phyloP scores from a whole-genome alignment of 2,329 filamentous ascomycete genomes.

The Aspergillus fijiensis region DNA sequence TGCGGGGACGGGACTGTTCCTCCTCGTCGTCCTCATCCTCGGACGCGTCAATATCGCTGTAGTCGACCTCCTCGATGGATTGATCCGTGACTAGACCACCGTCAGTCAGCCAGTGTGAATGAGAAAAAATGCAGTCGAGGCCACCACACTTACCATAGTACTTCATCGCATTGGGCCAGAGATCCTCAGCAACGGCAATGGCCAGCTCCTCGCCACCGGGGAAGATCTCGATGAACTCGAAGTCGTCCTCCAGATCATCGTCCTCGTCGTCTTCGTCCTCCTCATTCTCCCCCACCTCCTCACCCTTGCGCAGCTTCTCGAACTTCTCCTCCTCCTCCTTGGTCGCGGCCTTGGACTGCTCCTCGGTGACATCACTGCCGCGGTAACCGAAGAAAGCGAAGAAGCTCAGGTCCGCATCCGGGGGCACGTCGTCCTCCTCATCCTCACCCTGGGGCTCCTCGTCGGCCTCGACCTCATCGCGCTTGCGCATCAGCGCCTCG shows the following conservation, averaged over 20 bases:
- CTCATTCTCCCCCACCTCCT: constrained; percentile 47
- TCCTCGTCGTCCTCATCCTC: constrained; percentile 55
- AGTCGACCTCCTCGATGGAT: constrained; percentile 70
- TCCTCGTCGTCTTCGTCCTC: constrained; percentile 48
- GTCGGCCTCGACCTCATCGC: constrained; percentile 41
- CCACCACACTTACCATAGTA: constrained; percentile 73
- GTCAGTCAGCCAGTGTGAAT: constrained; percentile 37
- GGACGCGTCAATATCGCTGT: constrained; percentile 57
- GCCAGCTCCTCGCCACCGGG: constrained; percentile 83
- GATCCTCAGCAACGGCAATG: constrained; percentile 76
- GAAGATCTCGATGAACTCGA: constrained; percentile 78
- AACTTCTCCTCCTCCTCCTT: constrained; percentile 62
- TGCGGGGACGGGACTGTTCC: constrained; percentile 45
- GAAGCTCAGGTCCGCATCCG: constrained; percentile 66
- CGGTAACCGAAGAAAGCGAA: constrained; percentile 87
- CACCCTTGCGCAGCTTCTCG: constrained; percentile 49
- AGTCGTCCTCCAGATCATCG: constrained; percentile 63
- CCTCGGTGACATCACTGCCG: constrained; percentile 66
- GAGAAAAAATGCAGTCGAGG: neutral
- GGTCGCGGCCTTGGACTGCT: constrained; percentile 65
- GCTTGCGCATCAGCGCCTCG: constrained; percentile 54
- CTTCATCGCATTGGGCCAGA: constrained; percentile 84
- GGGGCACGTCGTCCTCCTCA: constrained; percentile 54
- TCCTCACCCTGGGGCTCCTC: constrained; percentile 29
- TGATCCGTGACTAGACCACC: constrained; percentile 53